A percentile compares a stretch with the other conserved stretches of the same genome.
phyloP scores from a whole-genome alignment of 1,139 yeast species.

The Saccharomyces pastorianus region DNA sequence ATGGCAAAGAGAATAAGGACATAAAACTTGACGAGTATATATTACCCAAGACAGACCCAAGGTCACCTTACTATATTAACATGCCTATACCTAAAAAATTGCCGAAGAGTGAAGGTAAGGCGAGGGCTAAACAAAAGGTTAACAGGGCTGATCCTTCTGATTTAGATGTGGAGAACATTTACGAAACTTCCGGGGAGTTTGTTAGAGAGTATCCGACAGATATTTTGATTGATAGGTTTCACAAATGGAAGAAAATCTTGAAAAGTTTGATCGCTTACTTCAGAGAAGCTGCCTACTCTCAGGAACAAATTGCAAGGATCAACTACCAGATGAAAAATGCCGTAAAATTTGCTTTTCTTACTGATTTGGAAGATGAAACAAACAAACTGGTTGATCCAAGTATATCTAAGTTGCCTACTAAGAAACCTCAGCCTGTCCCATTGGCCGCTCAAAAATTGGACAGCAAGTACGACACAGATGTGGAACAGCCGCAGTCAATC shows the following conservation, averaged over 20 bases:
- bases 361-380: conserved; percentile 29
- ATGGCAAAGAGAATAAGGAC: not conserved
- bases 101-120: not conserved
- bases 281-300: conserved; percentile 52
- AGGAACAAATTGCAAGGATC: conserved; percentile 58
- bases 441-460: conserved; percentile 8
- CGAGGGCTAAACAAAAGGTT: not conserved
- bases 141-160: conserved; percentile 5
- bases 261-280: conserved; percentile 53
- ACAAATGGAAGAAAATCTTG: conserved; percentile 60
- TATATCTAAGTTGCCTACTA: conserved; percentile 12
- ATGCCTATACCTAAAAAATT: conserved; percentile 29
- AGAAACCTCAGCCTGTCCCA: conserved; percentile 15
- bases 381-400: conserved; percentile 29
- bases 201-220: conserved; percentile 33
- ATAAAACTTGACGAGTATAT: conserved; percentile 8
- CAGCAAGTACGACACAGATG: not conserved
- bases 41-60: conserved; percentile 27
- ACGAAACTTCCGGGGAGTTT: conserved; percentile 7
- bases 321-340: conserved; percentile 52
- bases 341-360: conserved; percentile 46
- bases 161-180: not conserved
- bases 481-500: conserved; percentile 1
- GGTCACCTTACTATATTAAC: conserved; percentile 31
- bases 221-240: conserved; percentile 42